Conservation (phyloP, 257 asterid species). For the Lithospermum erythrorhizon region DNA sequence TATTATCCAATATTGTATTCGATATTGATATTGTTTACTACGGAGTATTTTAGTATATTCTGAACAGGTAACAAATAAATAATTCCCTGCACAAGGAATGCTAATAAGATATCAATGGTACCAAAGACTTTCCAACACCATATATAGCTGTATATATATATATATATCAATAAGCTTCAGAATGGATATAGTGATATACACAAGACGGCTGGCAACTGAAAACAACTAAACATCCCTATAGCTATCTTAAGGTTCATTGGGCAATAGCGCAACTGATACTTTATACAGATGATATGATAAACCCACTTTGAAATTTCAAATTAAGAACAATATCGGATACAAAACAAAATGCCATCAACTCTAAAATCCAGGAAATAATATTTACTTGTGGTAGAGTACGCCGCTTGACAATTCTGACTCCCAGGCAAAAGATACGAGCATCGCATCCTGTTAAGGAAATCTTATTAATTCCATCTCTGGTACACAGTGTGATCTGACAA, state of each 20-base stretch:
- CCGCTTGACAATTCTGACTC: conserved; percentile 86
- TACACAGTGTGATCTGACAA: conserved; percentile 79
- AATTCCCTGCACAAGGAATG: not conserved
- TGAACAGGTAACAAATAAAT: not conserved
- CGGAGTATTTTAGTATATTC: not conserved
- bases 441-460: conserved; percentile 78
- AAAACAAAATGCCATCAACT: not conserved
- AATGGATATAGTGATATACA: too few species aligned
- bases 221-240: not conserved
- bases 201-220: not conserved
- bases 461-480: conserved; percentile 88
- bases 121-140: not conserved
- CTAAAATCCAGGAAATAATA: conserved; percentile 13
- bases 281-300: not conserved
- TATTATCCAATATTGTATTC: not conserved
- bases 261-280: not conserved
- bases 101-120: not conserved
- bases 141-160: too few species aligned
- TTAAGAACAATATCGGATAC: not conserved
- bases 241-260: not conserved
- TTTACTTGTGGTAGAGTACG: conserved; percentile 71
- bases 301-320: too few species aligned
- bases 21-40: too few species aligned
- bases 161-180: too few species aligned
- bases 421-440: conserved; percentile 82